Base-by-base conservation (phyloP, 1,139 yeast species). In the Yamadazyma siamensis region DNA sequence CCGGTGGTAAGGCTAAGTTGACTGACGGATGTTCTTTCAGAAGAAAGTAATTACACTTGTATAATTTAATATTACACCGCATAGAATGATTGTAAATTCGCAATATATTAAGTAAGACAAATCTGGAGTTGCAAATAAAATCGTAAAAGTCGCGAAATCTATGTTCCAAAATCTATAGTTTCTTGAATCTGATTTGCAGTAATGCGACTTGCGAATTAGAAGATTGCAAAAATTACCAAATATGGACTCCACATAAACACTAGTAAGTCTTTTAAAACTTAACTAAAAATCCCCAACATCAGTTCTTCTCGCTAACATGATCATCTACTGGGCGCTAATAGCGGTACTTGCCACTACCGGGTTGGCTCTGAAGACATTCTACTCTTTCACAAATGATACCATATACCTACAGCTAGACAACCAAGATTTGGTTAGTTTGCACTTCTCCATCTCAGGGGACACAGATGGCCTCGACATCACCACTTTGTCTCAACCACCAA, bases 1-100 rank as follows among this genome's bases (percentile, higher is more conserved):
- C 97, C 52, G 99, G 99, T 81, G 99, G 99, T 81, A 94, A 91
- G 81, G 96, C 97, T 63, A 88, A 86, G 76, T 83, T 91, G 71
- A 87, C 97, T 58, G 98, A 91, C 77, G 99, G 98, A 69, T 85
- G 94, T 66, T 94, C 98, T 61, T 91, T 87, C 94, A 88, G 98
- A 84, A 87, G 87, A 77, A 91, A 91, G 85, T 91, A 88, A 80
- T 46, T 46, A 15, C 13, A 25, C 18, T 24, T 34, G 37, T 34
- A 33, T 29, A 34, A 34, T 34, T 27, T 34, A 30, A 34, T 34
- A 32, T 15, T 15, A 31, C 27, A 34, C 28, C 30, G 32, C 37
- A 31, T 31, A 34, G 32, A 34, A 34, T 27, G 29, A 17, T 20
- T 15, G 10, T 25, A 7, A n/a, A n/a, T n/a, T n/a, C n/a, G n/a